phyloP scores from a whole-genome alignment of 129 eudicot genomes.

The Lactuca saligna region DNA sequence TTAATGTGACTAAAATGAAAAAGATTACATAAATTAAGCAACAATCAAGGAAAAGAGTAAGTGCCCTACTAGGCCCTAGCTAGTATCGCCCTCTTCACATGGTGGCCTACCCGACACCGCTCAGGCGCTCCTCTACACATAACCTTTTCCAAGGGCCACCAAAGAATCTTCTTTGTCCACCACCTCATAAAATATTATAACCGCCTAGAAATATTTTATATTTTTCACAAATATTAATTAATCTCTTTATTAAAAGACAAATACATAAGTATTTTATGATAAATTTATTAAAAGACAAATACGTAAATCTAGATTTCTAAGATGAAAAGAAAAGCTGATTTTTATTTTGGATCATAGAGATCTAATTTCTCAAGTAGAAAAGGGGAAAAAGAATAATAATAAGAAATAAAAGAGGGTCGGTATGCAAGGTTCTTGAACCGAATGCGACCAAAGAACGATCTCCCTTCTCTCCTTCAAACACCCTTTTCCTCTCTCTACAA shows the following conservation, averaged over 20 bases:
- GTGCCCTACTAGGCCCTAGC: not conserved
- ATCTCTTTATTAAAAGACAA: not conserved
- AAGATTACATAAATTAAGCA: not conserved
- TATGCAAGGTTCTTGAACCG: conserved; percentile 22
- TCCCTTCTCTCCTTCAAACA: conserved; percentile 11
- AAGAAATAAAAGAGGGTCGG: not conserved
- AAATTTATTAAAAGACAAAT: not conserved
- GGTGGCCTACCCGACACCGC: conserved; percentile 18
- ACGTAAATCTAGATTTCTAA: not conserved
- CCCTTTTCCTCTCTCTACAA: conserved; percentile 3
- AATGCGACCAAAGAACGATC: conserved; percentile 27
- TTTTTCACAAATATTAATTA: not conserved
- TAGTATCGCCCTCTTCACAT: not conserved
- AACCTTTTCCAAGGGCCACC: conserved; percentile 11
- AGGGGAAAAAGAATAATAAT: not conserved
- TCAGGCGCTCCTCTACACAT: not conserved
- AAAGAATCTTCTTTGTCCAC: conserved; percentile 22
- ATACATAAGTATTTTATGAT: not conserved
- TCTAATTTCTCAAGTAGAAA: not conserved
- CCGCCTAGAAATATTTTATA: not conserved
- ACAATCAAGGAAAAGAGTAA: conserved; percentile 13
- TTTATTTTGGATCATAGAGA: not conserved
- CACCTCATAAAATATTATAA: conserved; percentile 10
- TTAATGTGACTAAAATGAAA: too few species aligned
- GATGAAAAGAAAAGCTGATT: not conserved